Evolutionary conservation across 352 stramenopile species (phyloP).

Genomic region (Phytophthora capsici): DNA sequence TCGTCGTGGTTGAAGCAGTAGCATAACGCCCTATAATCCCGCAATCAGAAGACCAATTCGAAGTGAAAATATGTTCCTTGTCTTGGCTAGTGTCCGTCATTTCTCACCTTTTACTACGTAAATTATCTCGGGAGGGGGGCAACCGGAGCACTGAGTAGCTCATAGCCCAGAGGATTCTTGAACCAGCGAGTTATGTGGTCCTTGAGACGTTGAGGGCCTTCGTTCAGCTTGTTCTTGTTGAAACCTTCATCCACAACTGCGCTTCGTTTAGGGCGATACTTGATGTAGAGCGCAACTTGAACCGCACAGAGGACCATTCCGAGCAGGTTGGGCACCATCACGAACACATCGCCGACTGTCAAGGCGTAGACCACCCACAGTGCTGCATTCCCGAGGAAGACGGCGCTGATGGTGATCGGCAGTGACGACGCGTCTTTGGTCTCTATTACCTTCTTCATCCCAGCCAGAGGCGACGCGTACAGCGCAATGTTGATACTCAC

Average conservation of each 20-base stretch:
- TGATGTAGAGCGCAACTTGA: conserved; percentile 39
- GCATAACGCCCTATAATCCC: not conserved
- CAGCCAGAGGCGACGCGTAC: conserved; percentile 36
- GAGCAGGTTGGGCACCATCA: conserved; percentile 41
- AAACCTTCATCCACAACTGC: conserved; percentile 14
- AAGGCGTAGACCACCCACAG: conserved; percentile 40
- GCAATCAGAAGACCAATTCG: no score
- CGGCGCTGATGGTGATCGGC: conserved; percentile 34
- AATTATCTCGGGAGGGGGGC: conserved; percentile 26
- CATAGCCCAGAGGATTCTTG: conserved; percentile 33
- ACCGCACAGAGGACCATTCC: conserved; percentile 35
- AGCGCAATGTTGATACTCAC: conserved; percentile 38
- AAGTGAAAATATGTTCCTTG: no score
- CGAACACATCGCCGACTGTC: conserved; percentile 29
- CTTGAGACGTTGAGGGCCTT: conserved; percentile 9
- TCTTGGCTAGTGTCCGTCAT: no score
- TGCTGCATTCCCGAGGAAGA: conserved; percentile 37
- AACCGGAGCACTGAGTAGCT: conserved; percentile 21
- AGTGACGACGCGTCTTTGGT: conserved; percentile 37
- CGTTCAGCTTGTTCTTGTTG: conserved; percentile 17
- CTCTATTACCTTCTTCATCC: conserved; percentile 45
- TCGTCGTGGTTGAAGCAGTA: conserved; percentile 21
- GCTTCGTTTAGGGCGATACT: conserved; percentile 18
- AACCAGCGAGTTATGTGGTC: conserved; percentile 20
- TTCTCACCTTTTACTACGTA: not conserved